These are phyloP conservation scores for Linum tenue DNA, from an alignment of 345 rosid genomes.

Conservation along the genomic window DNA sequence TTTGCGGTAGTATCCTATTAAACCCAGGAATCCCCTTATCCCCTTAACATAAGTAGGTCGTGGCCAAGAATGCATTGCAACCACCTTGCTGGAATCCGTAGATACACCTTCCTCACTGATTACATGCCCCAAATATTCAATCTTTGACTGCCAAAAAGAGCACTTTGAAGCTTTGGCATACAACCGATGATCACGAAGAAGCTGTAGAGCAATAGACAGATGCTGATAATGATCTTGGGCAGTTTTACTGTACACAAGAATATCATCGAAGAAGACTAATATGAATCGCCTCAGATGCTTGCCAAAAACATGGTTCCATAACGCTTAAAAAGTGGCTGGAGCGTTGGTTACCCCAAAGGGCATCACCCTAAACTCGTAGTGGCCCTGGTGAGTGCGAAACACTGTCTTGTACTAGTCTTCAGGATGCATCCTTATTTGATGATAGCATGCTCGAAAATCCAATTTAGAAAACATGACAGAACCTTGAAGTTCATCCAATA, in stretches of 20 bases:
- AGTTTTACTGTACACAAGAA: neutral
- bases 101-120: neutral
- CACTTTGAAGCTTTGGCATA: conserved; percentile 6
- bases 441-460: neutral
- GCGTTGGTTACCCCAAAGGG: neutral
- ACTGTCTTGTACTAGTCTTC: neutral
- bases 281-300: neutral
- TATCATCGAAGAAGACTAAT: neutral
- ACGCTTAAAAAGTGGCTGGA: neutral
- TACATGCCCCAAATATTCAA: neutral
- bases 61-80: neutral
- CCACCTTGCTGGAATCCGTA: neutral
- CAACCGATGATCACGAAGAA: neutral
- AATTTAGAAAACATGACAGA: neutral
- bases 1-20: neutral
- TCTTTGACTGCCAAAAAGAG: neutral
- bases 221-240: neutral
- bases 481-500: neutral
- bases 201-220: neutral
- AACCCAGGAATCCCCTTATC: neutral
- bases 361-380: too few species aligned
- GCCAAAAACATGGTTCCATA: neutral
- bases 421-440: neutral
- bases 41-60: neutral
- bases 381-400: neutral